phyloP scores from a whole-genome alignment of 169 alveolate genomes.

The Amoebophrya sp. region DNA sequence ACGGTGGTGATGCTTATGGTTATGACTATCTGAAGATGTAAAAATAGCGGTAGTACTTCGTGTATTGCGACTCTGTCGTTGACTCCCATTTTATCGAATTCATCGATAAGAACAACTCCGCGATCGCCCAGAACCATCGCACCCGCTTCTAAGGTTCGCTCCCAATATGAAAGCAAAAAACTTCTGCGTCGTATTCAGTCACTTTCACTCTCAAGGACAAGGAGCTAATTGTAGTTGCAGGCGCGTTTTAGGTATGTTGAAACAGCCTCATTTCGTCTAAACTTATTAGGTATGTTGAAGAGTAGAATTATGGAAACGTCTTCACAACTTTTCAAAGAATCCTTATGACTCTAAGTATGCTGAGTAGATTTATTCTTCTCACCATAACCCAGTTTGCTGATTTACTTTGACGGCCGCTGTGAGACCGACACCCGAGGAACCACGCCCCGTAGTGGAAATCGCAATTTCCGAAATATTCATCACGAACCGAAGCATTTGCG shows the following conservation, averaged over 20 bases:
- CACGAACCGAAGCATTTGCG: constrained; percentile 90
- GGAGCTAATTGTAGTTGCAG: no score
- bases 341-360: background rate
- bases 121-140: constrained; percentile 99
- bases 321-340: background rate
- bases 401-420: constrained; percentile 97
- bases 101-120: constrained; percentile 95
- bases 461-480: constrained; percentile 88
- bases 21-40: no score
- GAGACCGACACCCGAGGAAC: constrained; percentile 98
- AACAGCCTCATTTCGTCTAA: no score
- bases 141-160: constrained; percentile 95
- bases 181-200: no score
- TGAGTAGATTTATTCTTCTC: no score
- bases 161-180: constrained; percentile 86
- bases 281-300: no score
- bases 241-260: no score
- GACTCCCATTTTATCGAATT: constrained; percentile 96
- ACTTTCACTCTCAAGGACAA: no score
- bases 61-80: constrained; percentile 98
- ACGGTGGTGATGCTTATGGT: no score
- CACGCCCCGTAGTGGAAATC: constrained; percentile 97
- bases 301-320: background rate
- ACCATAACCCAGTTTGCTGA: constrained; percentile 57
- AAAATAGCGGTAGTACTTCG: no score